Evolutionary conservation across 106 monocot species (phyloP), one percentile per base, ranked within the genome.

Genomic region (Hemerocallis citrina): DNA sequence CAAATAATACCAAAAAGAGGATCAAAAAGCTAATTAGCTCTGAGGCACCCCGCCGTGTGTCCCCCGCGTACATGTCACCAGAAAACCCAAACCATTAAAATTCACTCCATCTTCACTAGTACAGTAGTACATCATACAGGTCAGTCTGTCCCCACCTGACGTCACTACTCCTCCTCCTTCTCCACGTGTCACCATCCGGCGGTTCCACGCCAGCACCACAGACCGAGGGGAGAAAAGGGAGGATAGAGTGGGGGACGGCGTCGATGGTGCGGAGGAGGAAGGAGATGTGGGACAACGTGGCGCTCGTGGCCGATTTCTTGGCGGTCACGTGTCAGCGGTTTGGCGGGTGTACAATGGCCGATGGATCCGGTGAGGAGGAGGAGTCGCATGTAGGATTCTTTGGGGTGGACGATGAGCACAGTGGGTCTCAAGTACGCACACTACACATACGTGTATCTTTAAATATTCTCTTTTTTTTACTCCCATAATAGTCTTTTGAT

Each of bases 251-350:
- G 77, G 77, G 77, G 12, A 66, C 77, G 71, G 74, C 67, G 51
- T 78, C 74, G 59, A 34, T 78, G 67, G 59, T 77, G 31, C 78
- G 83, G 33, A 13, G 71, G 59, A 24, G 83, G 66, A 35, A 74
- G 64, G 74, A 75, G 63, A 83, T 83, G 83, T 77, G 78, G 70
- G 83, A 83, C 59, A 47, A 74, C 23, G 74, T 78, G 27, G 23
- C 59, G 0, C 46, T 72, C 31, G 70, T 74, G 32, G 69, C 65
- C 45, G 77, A 66, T 21, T 64, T 77, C 47, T 22, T 68, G 61
- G n/a, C n/a, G n/a, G 11, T 35, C 55, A n/a, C 66, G 31, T 77
- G 77, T 55, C 33, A 60, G 13, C 38, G n/a, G 31, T 47, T 72
- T 6, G 78, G 78, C 3, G 78, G 78, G 14, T 78, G 78, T 50